Conservation (phyloP, 164 flowering plant genomes). For the Saururus chinensis region DNA sequence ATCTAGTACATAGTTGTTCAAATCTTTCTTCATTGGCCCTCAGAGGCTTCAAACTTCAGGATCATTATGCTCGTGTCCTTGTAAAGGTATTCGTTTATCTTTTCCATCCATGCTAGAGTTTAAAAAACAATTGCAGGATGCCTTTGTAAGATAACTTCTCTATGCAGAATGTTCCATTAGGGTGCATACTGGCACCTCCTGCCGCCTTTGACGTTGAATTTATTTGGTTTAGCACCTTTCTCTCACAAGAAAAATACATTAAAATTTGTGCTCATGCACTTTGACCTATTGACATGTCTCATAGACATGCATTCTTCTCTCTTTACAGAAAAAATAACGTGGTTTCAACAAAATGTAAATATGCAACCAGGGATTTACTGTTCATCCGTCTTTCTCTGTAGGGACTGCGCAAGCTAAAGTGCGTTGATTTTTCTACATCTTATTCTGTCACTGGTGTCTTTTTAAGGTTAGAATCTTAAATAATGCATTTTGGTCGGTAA, state of each 20-base stretch:
- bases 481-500: background rate
- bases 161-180: background rate
- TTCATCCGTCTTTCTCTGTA: slow-evolving; percentile 15
- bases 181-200: background rate
- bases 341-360: background rate
- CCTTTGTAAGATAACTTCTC: background rate
- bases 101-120: no score
- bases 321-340: background rate
- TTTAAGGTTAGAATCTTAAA: slow-evolving; percentile 38
- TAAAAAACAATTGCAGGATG: no score
- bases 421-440: slow-evolving; percentile 75
- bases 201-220: background rate
- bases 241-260: background rate
- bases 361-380: no score
- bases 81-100: slow-evolving; percentile 42
- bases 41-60: slow-evolving; percentile 80
- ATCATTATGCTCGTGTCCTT: slow-evolving; percentile 53
- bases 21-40: slow-evolving; percentile 63
- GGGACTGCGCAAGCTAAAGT: slow-evolving; percentile 69
- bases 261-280: background rate
- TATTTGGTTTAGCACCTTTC: background rate
- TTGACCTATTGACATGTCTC: background rate
- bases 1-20: slow-evolving; percentile 68
- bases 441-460: slow-evolving; percentile 73
- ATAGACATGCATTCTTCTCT: background rate